Evolutionary conservation across 2,329 filamentous ascomycete genomes (phyloP).

Genomic region (Rosellinia necatrix): DNA sequence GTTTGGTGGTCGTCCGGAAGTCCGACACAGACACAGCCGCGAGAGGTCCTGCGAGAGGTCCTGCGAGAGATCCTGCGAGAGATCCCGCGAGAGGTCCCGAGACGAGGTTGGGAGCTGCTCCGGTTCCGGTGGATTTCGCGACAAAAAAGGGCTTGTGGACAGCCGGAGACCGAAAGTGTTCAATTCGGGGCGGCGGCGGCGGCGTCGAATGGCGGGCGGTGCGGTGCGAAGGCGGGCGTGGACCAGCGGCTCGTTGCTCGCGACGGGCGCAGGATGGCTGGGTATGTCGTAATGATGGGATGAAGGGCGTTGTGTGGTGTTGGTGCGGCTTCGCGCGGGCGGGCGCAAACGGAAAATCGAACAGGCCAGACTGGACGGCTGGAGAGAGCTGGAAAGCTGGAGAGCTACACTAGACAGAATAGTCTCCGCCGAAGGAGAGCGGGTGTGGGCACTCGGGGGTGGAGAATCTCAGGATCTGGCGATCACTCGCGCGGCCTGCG

Average conservation of each 20-base stretch:
- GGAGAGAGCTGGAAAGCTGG: background rate
- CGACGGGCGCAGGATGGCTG: background rate
- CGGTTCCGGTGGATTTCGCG: background rate
- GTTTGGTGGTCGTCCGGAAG: slow-evolving; percentile 24
- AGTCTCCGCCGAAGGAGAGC: background rate
- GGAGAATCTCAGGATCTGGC: slow-evolving; percentile 21
- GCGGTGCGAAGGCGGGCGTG: background rate
- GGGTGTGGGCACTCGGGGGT: slow-evolving; percentile 22
- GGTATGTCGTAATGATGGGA: background rate
- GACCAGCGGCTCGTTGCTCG: background rate
- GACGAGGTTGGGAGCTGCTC: slow-evolving; percentile 20
- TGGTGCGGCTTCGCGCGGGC: slow-evolving; percentile 17
- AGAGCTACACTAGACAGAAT: background rate
- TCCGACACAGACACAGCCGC: background rate
- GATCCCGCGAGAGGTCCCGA: slow-evolving; percentile 14
- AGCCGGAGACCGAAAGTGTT: background rate
- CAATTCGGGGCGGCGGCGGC: slow-evolving; percentile 8
- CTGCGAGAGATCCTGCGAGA: slow-evolving; percentile 13
- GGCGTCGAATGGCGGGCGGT: too few species aligned
- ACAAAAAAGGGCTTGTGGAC: background rate
- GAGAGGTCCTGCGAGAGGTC: background rate
- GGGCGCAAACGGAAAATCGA: slow-evolving; percentile 8
- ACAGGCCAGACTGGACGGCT: slow-evolving; percentile 15
- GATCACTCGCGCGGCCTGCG: slow-evolving; percentile 18
- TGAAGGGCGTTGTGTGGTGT: background rate